Percentiles rank a stretch among this genome's conserved stretches.
Evolutionary conservation across 2,329 filamentous ascomycete genomes (phyloP).

Genomic region (Davidsoniella eucalypti): DNA sequence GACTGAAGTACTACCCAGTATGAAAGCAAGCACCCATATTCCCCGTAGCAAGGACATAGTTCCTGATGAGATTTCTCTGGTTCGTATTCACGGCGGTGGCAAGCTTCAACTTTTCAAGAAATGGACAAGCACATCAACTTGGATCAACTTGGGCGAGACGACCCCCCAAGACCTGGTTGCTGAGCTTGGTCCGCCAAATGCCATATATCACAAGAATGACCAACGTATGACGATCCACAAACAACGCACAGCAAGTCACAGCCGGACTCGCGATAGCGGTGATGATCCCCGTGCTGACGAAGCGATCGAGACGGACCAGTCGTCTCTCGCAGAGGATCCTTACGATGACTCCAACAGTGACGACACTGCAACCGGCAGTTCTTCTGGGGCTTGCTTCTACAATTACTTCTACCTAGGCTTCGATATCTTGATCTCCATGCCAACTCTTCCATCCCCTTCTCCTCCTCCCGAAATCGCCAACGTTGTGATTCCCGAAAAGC

Average conservation of each 20-base stretch:
- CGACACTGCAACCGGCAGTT: constrained; percentile 34
- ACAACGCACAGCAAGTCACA: constrained; percentile 34
- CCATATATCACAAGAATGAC: constrained; percentile 84
- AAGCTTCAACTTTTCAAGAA: constrained; percentile 62
- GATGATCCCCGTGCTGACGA: constrained; percentile 36
- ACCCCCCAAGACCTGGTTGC: constrained; percentile 83
- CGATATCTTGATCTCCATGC: constrained; percentile 76
- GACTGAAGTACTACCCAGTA: constrained; percentile 54
- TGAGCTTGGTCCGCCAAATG: constrained; percentile 82
- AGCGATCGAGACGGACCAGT: constrained; percentile 56
- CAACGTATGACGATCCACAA: constrained; percentile 77
- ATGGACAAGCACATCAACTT: constrained; percentile 47
- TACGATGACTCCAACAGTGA: constrained; percentile 41
- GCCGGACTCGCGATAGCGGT: constrained; percentile 25
- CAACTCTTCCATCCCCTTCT: constrained; percentile 44
- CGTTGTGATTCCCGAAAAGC: constrained; percentile 14
- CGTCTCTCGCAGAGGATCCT: constrained; percentile 53
- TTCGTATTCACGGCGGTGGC: constrained; percentile 63
- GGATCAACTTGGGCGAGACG: constrained; percentile 66
- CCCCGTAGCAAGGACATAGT: constrained; percentile 59
- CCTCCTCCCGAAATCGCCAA: constrained; percentile 32
- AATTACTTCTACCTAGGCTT: constrained; percentile 97
- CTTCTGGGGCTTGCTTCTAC: constrained; percentile 71
- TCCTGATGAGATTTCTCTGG: constrained; percentile 76
- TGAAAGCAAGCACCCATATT: constrained; percentile 53